Percentiles rank a stretch among this genome's conserved stretches.
Evolutionary conservation across 1,139 yeast genomes (phyloP).

Genomic region (Saccharomyces hybrid): DNA sequence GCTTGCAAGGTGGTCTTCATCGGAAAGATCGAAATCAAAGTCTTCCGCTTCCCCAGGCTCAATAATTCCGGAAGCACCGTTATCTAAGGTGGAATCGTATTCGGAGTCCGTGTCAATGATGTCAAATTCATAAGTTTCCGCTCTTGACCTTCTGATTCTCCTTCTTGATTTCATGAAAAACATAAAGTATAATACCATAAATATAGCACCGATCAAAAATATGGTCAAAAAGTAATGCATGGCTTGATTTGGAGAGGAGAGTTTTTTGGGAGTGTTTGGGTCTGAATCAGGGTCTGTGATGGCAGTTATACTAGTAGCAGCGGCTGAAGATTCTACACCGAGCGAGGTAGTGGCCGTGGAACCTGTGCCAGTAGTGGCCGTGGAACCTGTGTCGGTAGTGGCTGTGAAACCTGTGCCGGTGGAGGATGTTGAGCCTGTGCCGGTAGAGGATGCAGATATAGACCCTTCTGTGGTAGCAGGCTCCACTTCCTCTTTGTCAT

Average conservation of each 20-base stretch:
- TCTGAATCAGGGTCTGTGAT: slow-evolving; percentile 11
- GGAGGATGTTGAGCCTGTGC: too few species aligned
- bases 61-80: slow-evolving; percentile 11
- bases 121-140: slow-evolving; percentile 72
- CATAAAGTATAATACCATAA: slow-evolving; percentile 46
- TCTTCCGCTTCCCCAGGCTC: slow-evolving; percentile 20
- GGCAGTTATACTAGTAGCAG: slow-evolving; percentile 1
- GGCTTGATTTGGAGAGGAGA: slow-evolving; percentile 20
- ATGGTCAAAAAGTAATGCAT: slow-evolving; percentile 48
- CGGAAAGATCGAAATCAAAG: slow-evolving; percentile 30
- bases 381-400: too few species aligned
- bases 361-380: slow-evolving; percentile 2
- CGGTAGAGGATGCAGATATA: not conserved
- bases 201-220: slow-evolving; percentile 52
- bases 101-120: slow-evolving; percentile 53
- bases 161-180: slow-evolving; percentile 41
- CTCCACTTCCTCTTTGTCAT: slow-evolving; percentile 34
- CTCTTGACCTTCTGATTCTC: slow-evolving; percentile 51
- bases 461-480: slow-evolving; percentile 3
- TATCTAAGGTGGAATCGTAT: slow-evolving; percentile 27
- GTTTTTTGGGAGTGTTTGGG: slow-evolving; percentile 18
- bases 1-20: slow-evolving; percentile 19
- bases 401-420: too few species aligned
- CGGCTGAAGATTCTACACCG: slow-evolving; percentile 2
- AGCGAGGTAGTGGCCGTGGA: not conserved